Evolutionary conservation across 2,329 filamentous ascomycete species (phyloP), one percentile per base, ranked within the genome.

Genomic region (Stagonosporopsis vannaccii): DNA sequence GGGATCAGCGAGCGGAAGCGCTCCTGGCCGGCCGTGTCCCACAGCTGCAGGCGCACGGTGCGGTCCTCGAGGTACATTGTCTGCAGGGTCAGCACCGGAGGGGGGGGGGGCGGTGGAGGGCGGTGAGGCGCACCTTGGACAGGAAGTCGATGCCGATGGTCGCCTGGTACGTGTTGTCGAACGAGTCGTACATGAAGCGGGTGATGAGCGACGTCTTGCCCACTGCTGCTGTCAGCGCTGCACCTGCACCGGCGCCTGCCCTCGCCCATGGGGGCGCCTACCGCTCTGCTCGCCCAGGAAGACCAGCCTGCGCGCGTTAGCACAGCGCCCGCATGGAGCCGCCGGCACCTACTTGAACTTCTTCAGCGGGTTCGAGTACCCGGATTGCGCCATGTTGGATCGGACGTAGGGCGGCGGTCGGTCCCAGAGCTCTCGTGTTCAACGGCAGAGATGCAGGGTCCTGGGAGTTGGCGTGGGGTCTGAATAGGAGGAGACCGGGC

Each of bases 11-110:
- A 96, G 77, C 96, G 90, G 82, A 99, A 99, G 67, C 95, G 87
- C 80, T 99, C 95, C 78, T 99, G 95, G 60, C 95, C 95, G 43
- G 95, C 95, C 6, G 95, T 99, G 78, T 99, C 95, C 95, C 95
- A 99, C 61, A 99, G 86, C 77, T 99, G 95, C 77, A 99, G 85
- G 73, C 96, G 90, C 60, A 99, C 95, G 37, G 95, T 99, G 76
- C 95, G 87, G 82, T 99, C 95, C 81, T 99, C 95, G 60, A 99
- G 89, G 80, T 99, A 99, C 96, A 99, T 99, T 51, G 95, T 99
- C 91, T 93, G 59, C 56, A 47, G 11, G 19, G 60, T 69, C 46
- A 66, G 59, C 39, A 4, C n/a, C 19, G 28, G 54, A 62, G 49
- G 17, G 17, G 15, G 19, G 2, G 33, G 39, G 20, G 2, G 19